Evolutionary conservation across 768 basidiomycete species (phyloP).

Genomic region (Suillus paluster): DNA sequence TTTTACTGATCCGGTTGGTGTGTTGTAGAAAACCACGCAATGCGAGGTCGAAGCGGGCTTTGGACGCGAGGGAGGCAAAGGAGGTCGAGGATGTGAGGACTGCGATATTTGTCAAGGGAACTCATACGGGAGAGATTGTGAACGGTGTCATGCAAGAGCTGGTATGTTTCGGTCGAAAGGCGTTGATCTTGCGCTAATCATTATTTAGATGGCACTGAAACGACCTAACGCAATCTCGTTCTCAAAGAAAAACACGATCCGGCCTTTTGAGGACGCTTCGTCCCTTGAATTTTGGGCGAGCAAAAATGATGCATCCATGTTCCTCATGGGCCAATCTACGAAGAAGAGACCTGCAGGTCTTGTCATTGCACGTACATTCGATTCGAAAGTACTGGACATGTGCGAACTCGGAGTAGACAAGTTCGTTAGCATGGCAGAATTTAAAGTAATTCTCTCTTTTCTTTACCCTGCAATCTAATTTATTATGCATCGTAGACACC

Average conservation of each 20-base stretch:
- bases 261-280: constrained; percentile 83
- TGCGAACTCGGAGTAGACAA: constrained; percentile 89
- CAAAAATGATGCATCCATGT: constrained; percentile 95
- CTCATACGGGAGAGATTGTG: constrained; percentile 81
- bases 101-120: constrained; percentile 89
- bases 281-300: constrained; percentile 91
- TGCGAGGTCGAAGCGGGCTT: constrained; percentile 89
- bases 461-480: background rate
- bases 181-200: background rate
- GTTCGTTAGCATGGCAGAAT: constrained; percentile 76
- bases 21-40: constrained; percentile 84
- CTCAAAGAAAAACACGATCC: constrained; percentile 89
- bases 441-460: constrained; percentile 68
- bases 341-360: constrained; percentile 94
- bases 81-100: constrained; percentile 88
- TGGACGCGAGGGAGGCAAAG: constrained; percentile 87
- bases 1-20: background rate
- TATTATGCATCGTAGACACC: constrained; percentile 57
- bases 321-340: constrained; percentile 86
- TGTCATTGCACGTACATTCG: constrained; percentile 85
- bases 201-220: constrained; percentile 85
- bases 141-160: constrained; percentile 87
- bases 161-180: constrained; percentile 46
- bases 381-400: constrained; percentile 90
- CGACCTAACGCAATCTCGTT: constrained; percentile 90